phyloP scores from a whole-genome alignment of 2,329 filamentous ascomycete species.

The Neopestalotiopsis sp. region DNA sequence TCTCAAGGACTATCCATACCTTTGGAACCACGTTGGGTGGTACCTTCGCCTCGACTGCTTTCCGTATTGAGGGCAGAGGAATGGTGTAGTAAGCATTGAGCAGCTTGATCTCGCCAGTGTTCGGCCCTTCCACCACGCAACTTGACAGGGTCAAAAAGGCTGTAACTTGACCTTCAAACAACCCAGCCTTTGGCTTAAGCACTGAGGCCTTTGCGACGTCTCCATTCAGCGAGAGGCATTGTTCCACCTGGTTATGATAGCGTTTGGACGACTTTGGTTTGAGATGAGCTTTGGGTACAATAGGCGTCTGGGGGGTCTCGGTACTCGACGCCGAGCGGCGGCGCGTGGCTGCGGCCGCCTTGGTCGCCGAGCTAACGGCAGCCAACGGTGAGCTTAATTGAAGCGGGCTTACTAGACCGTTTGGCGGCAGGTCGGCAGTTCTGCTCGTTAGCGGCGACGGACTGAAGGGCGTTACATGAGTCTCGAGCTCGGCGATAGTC shows the following conservation, averaged over 20 bases:
- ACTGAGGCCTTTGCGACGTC: constrained; percentile 47
- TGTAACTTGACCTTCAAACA: constrained; percentile 54
- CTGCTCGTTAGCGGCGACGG: constrained; percentile 17
- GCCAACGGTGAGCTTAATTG: constrained; percentile 25
- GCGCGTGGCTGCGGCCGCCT: constrained; percentile 9
- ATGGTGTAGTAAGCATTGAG: constrained; percentile 46
- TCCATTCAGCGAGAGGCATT: constrained; percentile 44
- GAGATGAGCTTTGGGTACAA: constrained; percentile 19
- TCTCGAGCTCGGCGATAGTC: constrained; percentile 51
- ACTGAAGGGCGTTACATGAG: constrained; percentile 40
- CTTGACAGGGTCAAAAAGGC: constrained; percentile 49
- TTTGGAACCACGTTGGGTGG: constrained; percentile 43
- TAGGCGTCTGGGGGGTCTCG: constrained; percentile 21
- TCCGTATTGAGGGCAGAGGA: constrained; percentile 47
- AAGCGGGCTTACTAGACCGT: constrained; percentile 26
- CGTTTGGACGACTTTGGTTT: constrained; percentile 29
- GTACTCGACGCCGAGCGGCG: constrained; percentile 25
- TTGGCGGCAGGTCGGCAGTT: constrained; percentile 17
- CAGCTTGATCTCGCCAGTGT: constrained; percentile 40
- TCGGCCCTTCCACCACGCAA: constrained; percentile 32
- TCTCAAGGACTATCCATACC: constrained; percentile 53
- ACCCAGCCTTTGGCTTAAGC: constrained; percentile 53
- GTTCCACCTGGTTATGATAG: constrained; percentile 39
- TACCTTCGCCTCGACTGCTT: constrained; percentile 41
- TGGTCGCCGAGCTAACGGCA: neutral